phyloP scores from a whole-genome alignment of 768 basidiomycete species.

The Lactarius sp. region DNA sequence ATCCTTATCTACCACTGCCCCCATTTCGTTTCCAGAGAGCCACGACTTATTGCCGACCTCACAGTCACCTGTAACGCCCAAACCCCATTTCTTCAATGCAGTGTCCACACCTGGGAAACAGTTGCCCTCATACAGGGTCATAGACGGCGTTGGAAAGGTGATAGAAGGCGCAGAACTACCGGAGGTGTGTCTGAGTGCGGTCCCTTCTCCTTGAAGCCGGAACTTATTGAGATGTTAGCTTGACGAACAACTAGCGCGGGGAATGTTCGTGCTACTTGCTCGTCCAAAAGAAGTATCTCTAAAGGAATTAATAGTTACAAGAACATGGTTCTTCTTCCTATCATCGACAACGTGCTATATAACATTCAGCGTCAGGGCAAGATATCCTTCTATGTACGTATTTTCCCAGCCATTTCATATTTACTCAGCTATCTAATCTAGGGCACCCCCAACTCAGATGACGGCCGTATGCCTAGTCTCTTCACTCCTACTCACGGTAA shows the following conservation, averaged over 20 bases:
- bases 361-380: slow-evolving; percentile 93
- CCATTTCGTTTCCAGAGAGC: slow-evolving; percentile 24
- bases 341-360: slow-evolving; percentile 82
- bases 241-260: slow-evolving; percentile 60
- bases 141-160: slow-evolving; percentile 74
- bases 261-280: slow-evolving; percentile 40
- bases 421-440: background rate
- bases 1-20: slow-evolving; percentile 24
- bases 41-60: slow-evolving; percentile 40
- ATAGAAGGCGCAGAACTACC: slow-evolving; percentile 72
- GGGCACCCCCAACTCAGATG: slow-evolving; percentile 47
- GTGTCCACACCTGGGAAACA: slow-evolving; percentile 53
- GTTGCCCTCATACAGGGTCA: slow-evolving; percentile 82
- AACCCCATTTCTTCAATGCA: slow-evolving; percentile 76
- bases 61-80: slow-evolving; percentile 59
- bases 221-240: slow-evolving; percentile 40
- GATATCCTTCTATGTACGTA: slow-evolving; percentile 80
- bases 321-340: slow-evolving; percentile 74
- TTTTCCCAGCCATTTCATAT: slow-evolving; percentile 1
- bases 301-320: slow-evolving; percentile 48
- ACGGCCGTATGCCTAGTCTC: slow-evolving; percentile 55
- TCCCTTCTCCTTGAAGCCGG: background rate
- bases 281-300: background rate
- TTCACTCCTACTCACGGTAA: background rate
- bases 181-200: slow-evolving; percentile 45